Conservation (phyloP, 1,139 yeast species). For the Debaryomyces sp. region DNA sequence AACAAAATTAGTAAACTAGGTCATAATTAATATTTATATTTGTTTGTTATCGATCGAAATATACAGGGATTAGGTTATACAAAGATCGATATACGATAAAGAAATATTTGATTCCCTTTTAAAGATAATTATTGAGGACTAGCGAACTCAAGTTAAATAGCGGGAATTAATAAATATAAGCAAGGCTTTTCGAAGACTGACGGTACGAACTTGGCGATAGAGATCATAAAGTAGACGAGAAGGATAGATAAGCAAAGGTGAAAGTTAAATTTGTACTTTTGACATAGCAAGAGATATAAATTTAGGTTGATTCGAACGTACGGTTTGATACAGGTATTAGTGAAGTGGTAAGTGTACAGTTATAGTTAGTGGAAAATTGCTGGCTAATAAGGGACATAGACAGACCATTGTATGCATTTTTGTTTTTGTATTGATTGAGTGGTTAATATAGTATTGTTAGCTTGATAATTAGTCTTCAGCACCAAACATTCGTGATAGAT, state of each 20-base stretch:
- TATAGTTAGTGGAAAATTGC: not conserved
- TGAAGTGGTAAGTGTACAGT: not conserved
- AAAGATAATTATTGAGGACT: not conserved
- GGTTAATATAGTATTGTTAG: not conserved
- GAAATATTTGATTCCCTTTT: not conserved
- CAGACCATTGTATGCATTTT: not conserved
- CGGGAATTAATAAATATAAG: conserved; percentile 1
- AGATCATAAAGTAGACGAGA: not conserved
- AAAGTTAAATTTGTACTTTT: not conserved
- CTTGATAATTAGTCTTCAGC: not conserved
- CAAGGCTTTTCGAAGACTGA: not conserved
- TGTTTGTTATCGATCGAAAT: not conserved
- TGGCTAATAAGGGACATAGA: not conserved
- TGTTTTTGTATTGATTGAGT: not conserved
- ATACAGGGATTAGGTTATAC: not conserved
- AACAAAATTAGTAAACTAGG: conserved; percentile 2
- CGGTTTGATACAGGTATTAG: not conserved
- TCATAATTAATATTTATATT: not conserved
- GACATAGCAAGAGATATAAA: not conserved
- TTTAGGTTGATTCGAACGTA: not conserved
- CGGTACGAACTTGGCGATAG: not conserved
- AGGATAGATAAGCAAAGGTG: not conserved
- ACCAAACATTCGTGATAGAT: not conserved
- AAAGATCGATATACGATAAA: not conserved
- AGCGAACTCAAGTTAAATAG: not conserved